These are phyloP conservation scores for Salix caprea DNA, from an alignment of 345 rosid species.

Conservation along the genomic window DNA sequence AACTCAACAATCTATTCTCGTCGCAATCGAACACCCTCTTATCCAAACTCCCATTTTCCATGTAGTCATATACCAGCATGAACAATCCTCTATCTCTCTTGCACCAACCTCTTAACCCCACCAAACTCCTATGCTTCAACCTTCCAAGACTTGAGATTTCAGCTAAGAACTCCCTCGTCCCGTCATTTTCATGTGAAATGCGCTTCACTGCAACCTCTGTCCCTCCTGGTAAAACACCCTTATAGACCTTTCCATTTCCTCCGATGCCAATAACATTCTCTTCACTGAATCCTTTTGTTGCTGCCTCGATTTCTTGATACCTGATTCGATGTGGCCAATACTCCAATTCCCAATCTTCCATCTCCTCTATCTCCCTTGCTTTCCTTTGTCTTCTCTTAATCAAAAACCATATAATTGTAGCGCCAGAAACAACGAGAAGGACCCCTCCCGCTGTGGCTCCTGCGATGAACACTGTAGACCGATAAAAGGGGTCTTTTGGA, in stretches of 20 bases:
- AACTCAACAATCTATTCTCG: conserved; percentile 33
- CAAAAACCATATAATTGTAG: conserved; percentile 25
- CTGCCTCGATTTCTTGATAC: conserved; percentile 54
- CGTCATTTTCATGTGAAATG: conserved; percentile 59
- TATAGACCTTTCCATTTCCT: conserved; percentile 75
- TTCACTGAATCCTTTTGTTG: conserved; percentile 58
- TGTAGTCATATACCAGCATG: conserved; percentile 73
- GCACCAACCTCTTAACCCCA: conserved; percentile 75
- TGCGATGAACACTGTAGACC: conserved; percentile 45
- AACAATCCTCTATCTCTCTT: conserved; percentile 63
- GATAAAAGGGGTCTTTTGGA: conserved; percentile 35
- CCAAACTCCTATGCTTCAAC: conserved; percentile 61
- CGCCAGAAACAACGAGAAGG: conserved; percentile 26
- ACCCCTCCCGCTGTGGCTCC: conserved; percentile 38
- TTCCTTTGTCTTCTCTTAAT: conserved; percentile 44
- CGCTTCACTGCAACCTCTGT: conserved; percentile 65
- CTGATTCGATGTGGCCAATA: conserved; percentile 77
- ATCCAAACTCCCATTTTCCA: conserved; percentile 79
- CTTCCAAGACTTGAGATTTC: conserved; percentile 77
- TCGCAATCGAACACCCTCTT: conserved; percentile 45
- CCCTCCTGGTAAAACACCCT: conserved; percentile 64
- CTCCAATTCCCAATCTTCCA: conserved; percentile 89
- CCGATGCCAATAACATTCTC: conserved; percentile 67
- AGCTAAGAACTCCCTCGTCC: conserved; percentile 63
- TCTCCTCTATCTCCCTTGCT: conserved; percentile 48